Base-by-base conservation (phyloP, 108 stramenopile genomes). In the Conticribra weissflogii region DNA sequence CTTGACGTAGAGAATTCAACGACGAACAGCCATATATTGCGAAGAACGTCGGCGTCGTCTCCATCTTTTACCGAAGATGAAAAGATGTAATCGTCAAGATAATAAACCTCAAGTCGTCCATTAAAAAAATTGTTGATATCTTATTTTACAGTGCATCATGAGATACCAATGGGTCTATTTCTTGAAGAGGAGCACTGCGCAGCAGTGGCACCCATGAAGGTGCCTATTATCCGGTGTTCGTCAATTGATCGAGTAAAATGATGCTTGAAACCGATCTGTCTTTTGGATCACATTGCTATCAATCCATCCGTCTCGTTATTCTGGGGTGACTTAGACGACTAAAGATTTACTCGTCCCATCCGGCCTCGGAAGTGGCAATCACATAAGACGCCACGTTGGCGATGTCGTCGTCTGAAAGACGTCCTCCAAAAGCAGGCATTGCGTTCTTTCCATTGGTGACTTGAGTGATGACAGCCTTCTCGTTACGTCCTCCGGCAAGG, bases 371-470 rank as follows among this genome's bases (percentile, higher is more conserved):
- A 51, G 88, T 78, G 32, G 72, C 71, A 67, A 97, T 89, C 34
- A 97, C 96, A 75, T 95, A 97, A 7, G 90, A 72, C 30, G 96
- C 96, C 68, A 97, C 93, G 72, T 94, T 82, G 62, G 82, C 87
- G 72, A 97, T 97, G 30, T 93, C 89, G 22, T 90, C 90, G 27
- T 97, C 96, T 27, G 68, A 63, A 29, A 97, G 83, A 85, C 96
- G 92, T 85, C 96, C 96, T 27, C 96, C 96, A 69, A 97, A 97
- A 50, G 96, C 92, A 77, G 96, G 96, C 96, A 97, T 97, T 62
- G 91, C 93, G 81, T 96, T 96, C 90, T 96, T 96, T 86, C 96
- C 96, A 82, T 94, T 94, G 74, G 91, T 94, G 24, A 96, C 93
- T 69, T 96, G 96, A 48, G 83, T 90, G 47, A 88, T 82, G 66